Base-by-base conservation (phyloP, 2,329 filamentous ascomycete species). In the Annulohypoxylon truncatum region DNA sequence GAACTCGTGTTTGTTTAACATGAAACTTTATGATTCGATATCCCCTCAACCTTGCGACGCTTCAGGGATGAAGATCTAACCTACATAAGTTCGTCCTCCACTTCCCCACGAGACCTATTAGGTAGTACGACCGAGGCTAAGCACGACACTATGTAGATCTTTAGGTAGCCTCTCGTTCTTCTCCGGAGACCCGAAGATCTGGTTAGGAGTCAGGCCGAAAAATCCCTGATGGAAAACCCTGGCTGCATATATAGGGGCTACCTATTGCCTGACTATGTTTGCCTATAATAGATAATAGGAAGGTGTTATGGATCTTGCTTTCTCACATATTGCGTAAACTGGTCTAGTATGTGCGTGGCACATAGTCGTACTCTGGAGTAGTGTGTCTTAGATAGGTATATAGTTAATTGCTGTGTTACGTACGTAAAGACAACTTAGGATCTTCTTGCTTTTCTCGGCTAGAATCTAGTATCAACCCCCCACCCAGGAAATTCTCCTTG, bases 351-450 rank as follows among this genome's bases (percentile, higher is more conserved):
- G 12, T 35, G n/a, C 18, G 15, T 42, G 13, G 24, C 24, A 47
- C 48, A 22, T 13, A 33, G 22, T 28, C 24, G 2, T 40, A 15
- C 50, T 29, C 22, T 54, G 29, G 12, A 40, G 10, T n/a, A 47
- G 26, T 29, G 20, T 54, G 57, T 61, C 47, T 60, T 38, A 28
- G 40, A 12, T 61, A 33, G 31, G 1, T 46, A 28, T 60, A 10
- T 53, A 52, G 44, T 4, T 5, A 47, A 47, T 47, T 13, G 13
- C 13, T 12, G 44, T 28, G 22, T 28, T 47, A 28, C 24, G 24
- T 47, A 22, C n/a, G n/a, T n/a, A n/a, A n/a, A n/a, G 22, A 47
- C 44, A 47, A n/a, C 13, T n/a, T 28, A 12, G 4, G 10, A 4
- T 13, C 4, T 8, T 28, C 44, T 8, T 15, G 22, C 20, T 15